Percentiles rank a stretch among this genome's conserved stretches.
phyloP scores from a whole-genome alignment of 2,329 filamentous ascomycete species.

The Hypoxylon sp. region DNA sequence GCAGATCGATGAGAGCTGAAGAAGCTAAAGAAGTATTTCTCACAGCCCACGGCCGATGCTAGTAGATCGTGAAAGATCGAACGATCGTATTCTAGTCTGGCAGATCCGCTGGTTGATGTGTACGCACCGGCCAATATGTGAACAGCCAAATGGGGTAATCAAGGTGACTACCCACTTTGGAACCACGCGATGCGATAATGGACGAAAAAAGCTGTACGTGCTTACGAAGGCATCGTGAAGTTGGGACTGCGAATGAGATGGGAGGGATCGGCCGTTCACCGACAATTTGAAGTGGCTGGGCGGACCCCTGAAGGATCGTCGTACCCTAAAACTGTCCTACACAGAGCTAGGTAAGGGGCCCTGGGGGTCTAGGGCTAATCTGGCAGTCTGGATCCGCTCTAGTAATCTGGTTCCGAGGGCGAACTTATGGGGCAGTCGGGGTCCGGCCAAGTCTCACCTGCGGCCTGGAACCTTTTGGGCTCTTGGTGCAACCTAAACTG shows the following conservation, averaged over 20 bases:
- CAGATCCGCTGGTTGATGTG: conserved; percentile 25
- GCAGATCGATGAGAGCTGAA: conserved; percentile 15
- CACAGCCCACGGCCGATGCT: conserved; percentile 18
- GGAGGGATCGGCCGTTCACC: conserved; percentile 47
- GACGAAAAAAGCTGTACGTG: conserved; percentile 16
- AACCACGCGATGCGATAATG: conserved; percentile 18
- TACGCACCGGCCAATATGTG: conserved; percentile 38
- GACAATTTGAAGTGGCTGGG: conserved; percentile 56
- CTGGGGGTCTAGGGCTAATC: conserved; percentile 35
- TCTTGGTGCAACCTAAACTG: conserved; percentile 1
- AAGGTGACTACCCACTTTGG: conserved; percentile 24
- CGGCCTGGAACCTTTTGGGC: conserved; percentile 19
- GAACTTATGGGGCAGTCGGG: conserved; percentile 26
- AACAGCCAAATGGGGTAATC: conserved; percentile 25
- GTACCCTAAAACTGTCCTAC: conserved; percentile 36
- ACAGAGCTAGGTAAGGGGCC: too few relatives aligned
- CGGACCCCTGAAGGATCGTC: conserved; percentile 28
- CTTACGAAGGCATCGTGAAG: conserved; percentile 33
- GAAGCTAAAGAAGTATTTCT: conserved; percentile 22
- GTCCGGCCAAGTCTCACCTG: conserved; percentile 18
- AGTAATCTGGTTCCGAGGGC: conserved; percentile 27
- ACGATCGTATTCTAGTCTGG: conserved; percentile 12
- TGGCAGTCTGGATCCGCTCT: conserved; percentile 33
- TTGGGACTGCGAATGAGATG: conserved; percentile 47
- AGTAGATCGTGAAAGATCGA: conserved; percentile 31